phyloP scores from a whole-genome alignment of 176 grass and related monocot genomes.

The Avena eriantha region DNA sequence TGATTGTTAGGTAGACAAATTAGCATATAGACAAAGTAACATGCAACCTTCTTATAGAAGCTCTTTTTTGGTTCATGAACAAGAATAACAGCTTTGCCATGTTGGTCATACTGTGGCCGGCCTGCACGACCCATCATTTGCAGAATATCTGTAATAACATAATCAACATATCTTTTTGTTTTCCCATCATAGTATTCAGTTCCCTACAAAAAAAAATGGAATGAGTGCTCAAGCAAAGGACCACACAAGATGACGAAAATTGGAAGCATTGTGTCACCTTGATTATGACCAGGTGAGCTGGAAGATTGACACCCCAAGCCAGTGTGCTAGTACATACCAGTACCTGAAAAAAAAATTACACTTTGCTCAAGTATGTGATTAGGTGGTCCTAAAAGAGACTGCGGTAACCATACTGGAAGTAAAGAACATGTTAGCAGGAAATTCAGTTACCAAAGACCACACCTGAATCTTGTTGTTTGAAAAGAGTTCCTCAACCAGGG shows the following conservation, averaged over 20 bases:
- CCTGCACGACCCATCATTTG: slow-evolving; percentile 99
- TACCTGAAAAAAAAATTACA: slow-evolving; percentile 58
- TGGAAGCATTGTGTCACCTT: slow-evolving; percentile 65
- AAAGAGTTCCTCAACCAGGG: slow-evolving; percentile 95
- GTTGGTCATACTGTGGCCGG: slow-evolving; percentile 93
- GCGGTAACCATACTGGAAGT: slow-evolving; percentile 15
- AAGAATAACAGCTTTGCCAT: slow-evolving; percentile 99
- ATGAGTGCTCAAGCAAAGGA: slow-evolving; percentile 36
- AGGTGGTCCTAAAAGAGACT: neutral
- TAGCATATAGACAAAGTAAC: slow-evolving; percentile 41
- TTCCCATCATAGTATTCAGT: slow-evolving; percentile 97
- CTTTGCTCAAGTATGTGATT: slow-evolving; percentile 38
- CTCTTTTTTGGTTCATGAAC: slow-evolving; percentile 99
- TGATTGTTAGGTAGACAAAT: slow-evolving; percentile 30
- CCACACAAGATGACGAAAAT: slow-evolving; percentile 26
- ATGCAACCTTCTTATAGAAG: slow-evolving; percentile 94
- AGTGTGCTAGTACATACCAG: slow-evolving; percentile 97
- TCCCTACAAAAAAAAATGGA: slow-evolving; percentile 58
- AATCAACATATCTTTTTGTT: slow-evolving; percentile 98
- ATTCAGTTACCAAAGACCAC: slow-evolving; percentile 23
- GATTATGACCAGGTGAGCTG: slow-evolving; percentile 94
- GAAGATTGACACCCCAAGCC: slow-evolving; percentile 99
- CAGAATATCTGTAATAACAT: slow-evolving; percentile 96
- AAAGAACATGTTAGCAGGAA: slow-evolving; percentile 15
- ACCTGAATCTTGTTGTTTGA: slow-evolving; percentile 99